phyloP scores from a whole-genome alignment of 2,329 filamentous ascomycete species.

The Calonectria naviculata region DNA sequence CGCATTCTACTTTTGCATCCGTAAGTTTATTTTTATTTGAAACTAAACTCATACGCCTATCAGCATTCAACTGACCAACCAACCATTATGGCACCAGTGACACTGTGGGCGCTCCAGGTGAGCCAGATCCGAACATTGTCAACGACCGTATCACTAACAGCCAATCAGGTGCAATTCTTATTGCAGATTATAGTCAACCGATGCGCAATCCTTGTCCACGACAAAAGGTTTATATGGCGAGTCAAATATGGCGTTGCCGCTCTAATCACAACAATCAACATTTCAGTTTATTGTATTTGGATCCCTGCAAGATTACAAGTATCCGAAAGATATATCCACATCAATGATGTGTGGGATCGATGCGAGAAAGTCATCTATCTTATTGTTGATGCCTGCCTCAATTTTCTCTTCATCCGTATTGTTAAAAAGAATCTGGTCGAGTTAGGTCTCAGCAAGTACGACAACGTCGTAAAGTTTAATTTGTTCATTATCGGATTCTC shows the following conservation, averaged over 20 bases:
- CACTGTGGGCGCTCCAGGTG: not conserved
- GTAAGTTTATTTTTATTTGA: not conserved
- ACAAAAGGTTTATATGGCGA: not conserved
- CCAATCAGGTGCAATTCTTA: not conserved
- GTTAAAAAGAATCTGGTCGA: not conserved
- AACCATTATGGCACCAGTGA: not conserved
- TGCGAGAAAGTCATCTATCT: not conserved
- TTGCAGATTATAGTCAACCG: not conserved
- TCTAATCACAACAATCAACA: not conserved
- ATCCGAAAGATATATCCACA: not conserved
- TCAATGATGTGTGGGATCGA: not conserved
- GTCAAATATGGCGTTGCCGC: not conserved
- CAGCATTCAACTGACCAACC: not conserved
- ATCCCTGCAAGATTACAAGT: not conserved
- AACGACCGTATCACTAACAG: not conserved
- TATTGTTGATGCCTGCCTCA: not conserved
- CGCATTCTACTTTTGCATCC: not conserved
- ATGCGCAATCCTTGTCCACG: not conserved
- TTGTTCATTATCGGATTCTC: not conserved
- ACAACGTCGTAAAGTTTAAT: not conserved
- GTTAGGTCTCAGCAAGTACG: not conserved
- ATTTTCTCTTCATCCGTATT: not conserved
- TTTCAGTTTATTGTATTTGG: not conserved
- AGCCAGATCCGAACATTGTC: not conserved
- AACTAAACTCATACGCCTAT: no score